phyloP scores from a whole-genome alignment of 805 yeast genomes.

The Spathaspora gorwiae region DNA sequence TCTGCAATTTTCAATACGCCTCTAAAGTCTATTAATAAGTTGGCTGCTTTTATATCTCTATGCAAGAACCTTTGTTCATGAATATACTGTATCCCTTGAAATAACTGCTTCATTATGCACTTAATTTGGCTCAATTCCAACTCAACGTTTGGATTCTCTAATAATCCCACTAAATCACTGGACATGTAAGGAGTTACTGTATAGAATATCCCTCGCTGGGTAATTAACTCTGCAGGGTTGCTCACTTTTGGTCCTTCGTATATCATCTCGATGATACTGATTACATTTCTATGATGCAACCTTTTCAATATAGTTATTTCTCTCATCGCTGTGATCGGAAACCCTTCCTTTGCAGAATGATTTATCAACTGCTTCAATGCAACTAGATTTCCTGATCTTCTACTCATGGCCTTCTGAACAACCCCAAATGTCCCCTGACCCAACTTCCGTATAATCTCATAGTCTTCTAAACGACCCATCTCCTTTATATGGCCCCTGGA shows the following conservation, averaged over 20 bases:
- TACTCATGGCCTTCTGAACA: conserved; percentile 71
- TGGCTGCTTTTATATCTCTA: conserved; percentile 96
- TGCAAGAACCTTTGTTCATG: conserved; percentile 64
- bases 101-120: conserved; percentile 72
- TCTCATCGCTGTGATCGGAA: conserved; percentile 92
- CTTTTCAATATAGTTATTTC: conserved; percentile 80
- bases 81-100: conserved; percentile 76
- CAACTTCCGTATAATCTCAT: conserved; percentile 31
- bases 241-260: conserved; percentile 33
- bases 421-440: conserved; percentile 57
- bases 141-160: conserved; percentile 69
- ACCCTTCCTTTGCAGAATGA: conserved; percentile 72
- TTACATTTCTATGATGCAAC: conserved; percentile 63
- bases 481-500: conserved; percentile 5
- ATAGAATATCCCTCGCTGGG: conserved; percentile 52
- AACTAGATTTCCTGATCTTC: conserved; percentile 54
- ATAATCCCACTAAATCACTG: conserved; percentile 82
- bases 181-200: conserved; percentile 93
- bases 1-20: conserved; percentile 91
- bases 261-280: conserved; percentile 77
- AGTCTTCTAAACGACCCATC: conserved; percentile 30
- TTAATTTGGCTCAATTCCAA: conserved; percentile 70
- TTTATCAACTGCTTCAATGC: conserved; percentile 86
- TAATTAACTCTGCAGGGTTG: conserved; percentile 29
- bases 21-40: conserved; percentile 68